Percentiles rank a stretch among this genome's conserved stretches.
phyloP scores from a whole-genome alignment of 495 filamentous ascomycete species.

The Hypoxylon perforatum region DNA sequence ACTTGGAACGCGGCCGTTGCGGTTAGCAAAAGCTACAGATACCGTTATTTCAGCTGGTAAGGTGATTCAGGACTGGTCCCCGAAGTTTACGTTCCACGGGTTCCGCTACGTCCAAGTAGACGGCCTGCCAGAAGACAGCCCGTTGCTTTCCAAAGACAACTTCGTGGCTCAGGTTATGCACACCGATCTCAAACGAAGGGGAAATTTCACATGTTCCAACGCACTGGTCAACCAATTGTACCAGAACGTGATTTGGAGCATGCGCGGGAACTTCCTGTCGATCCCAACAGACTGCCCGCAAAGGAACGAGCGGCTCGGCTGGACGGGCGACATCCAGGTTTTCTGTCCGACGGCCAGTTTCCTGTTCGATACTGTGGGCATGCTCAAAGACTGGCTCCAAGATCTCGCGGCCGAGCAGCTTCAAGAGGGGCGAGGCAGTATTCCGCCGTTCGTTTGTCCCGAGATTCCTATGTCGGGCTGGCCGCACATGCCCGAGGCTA shows the following conservation, averaged over 20 bases:
- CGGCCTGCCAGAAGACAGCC: conserved; percentile 46
- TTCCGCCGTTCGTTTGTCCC: conserved; percentile 48
- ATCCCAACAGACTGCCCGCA: conserved; percentile 64
- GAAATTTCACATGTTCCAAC: conserved; percentile 57
- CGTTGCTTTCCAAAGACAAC: conserved; percentile 23
- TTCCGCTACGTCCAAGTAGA: conserved; percentile 61
- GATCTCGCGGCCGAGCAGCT: conserved; percentile 53
- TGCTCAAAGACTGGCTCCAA: conserved; percentile 15
- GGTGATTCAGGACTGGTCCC: conserved; percentile 34
- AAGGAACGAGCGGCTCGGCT: conserved; percentile 62
- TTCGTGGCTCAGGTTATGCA: conserved; percentile 56
- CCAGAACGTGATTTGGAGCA: conserved; percentile 60
- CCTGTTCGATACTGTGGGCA: conserved; percentile 54
- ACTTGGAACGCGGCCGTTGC: conserved; percentile 56
- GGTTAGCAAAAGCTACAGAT: conserved; percentile 55
- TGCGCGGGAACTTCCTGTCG: conserved; percentile 60
- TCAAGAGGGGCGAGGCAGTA: conserved; percentile 28
- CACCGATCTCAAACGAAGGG: conserved; percentile 58
- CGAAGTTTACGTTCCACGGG: conserved; percentile 60
- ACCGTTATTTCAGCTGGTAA: conserved; percentile 45
- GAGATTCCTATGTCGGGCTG: conserved; percentile 40
- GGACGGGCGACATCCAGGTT: conserved; percentile 61
- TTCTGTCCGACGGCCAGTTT: conserved; percentile 56
- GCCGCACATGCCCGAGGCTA: conserved; percentile 33
- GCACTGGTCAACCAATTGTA: conserved; percentile 57